Base-by-base conservation (phyloP, 176 grass and related monocot species). In the Phoenix dactylifera region DNA sequence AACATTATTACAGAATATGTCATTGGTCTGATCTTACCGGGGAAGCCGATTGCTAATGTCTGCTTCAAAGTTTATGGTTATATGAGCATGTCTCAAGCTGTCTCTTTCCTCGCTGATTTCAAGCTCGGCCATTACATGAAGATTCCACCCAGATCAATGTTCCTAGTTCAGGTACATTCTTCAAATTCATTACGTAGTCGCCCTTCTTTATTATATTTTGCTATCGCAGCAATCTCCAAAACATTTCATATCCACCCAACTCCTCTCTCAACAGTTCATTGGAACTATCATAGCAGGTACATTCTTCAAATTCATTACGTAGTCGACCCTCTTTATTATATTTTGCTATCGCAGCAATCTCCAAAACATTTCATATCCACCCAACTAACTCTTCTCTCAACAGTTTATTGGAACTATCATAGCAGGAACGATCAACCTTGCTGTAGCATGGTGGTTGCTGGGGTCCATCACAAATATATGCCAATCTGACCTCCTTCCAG, bases 61-160 rank as follows among this genome's bases (percentile, higher is more conserved):
- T 90, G 85, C 55, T 98, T 92, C 71, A 98, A 98, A 70, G 72
- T 77, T 6, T 98, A 98, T 16, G 88, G 93, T 25, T 89, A 86
- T 73, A 98, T 98, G 84, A 98, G 93, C 84, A 92, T 92, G 88
- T 60, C 54, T 28, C 88, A 98, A 60, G 93, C 87, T 15, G 39
- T 98, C 18, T 4, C 63, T 61, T 98, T 98, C 64, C 87, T 98
- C 32, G 15, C 76, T 1, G 93, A 98, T 71, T 98, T 98, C 63
- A 98, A 98, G 71, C 83, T 98, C 15, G 93, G 93, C 10, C 93
- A 98, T 65, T 98, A 98, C 57, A 98, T 92, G 93, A 98, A 98
- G 82, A 92, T 98, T 68, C 93, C 93, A 28, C 87, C 93, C 18
- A 86, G 54, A 65, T 98, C 88, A 16, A 98, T 98, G 93, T 98